Conservation (phyloP, 495 filamentous ascomycete species). For the Tuber borchii region DNA sequence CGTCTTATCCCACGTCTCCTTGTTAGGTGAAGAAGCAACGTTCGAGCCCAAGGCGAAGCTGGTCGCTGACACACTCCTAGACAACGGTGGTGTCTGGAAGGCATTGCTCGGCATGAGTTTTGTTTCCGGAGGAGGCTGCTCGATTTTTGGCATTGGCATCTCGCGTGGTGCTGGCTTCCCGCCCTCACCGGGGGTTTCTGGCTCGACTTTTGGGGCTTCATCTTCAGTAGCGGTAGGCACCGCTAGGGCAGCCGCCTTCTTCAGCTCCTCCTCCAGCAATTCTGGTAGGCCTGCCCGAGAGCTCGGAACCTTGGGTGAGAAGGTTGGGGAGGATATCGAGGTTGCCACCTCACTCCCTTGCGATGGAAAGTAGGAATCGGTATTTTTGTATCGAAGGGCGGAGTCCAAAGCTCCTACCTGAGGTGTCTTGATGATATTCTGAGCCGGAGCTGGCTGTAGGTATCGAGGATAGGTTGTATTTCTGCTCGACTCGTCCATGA, state of each 20-base stretch:
- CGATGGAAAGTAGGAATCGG: constrained; percentile 33
- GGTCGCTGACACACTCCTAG: constrained; percentile 33
- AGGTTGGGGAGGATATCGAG: constrained; percentile 19
- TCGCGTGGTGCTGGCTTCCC: constrained; percentile 17
- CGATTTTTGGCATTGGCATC: constrained; percentile 20
- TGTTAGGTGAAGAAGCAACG: constrained; percentile 31
- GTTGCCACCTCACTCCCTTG: constrained; percentile 29
- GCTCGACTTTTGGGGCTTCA: constrained; percentile 18
- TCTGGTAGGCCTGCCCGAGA: constrained; percentile 1
- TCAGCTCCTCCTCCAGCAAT: constrained; percentile 18
- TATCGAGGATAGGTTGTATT: constrained; percentile 16
- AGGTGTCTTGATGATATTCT: constrained; percentile 40
- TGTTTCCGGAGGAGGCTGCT: constrained; percentile 24
- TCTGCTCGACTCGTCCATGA: constrained; percentile 1
- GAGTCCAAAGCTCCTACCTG: constrained; percentile 37
- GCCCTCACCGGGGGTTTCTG: constrained; percentile 13
- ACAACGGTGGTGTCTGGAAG: constrained; percentile 26
- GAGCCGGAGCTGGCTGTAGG: constrained; percentile 17
- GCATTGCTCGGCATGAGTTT: constrained; percentile 18
- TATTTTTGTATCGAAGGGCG: constrained; percentile 31
- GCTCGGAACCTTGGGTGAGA: constrained; percentile 21
- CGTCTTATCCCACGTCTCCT: constrained; percentile 42
- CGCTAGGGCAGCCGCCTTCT: constrained; percentile 8
- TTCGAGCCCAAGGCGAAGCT: constrained; percentile 33
- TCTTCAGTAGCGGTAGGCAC: constrained; percentile 7